Evolutionary conservation across 164 flowering plant species (phyloP), one percentile per base, ranked within the genome.

Genomic region (Cinnamomum micranthum): DNA sequence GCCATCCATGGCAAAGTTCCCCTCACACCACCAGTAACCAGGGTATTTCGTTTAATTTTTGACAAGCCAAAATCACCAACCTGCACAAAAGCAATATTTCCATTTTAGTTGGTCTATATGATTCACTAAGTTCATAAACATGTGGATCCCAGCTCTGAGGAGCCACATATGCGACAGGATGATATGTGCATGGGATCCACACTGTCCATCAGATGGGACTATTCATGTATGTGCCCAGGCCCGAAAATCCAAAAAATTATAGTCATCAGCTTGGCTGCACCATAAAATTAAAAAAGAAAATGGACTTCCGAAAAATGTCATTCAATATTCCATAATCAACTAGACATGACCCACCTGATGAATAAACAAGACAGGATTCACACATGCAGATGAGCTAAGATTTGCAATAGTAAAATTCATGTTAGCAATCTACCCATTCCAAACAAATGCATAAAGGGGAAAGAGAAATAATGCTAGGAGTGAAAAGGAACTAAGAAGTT

Each of bases 1-100:
- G 98, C 98, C 98, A 94, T 94, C 98, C 98, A 94, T 63, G 98
- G 98, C 22, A 94, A 82, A 23, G 98, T 94, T 82, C 98, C 99
- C 77, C 99, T 85, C 20, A 95, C 99, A 79, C 99, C 99, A 78
- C 98, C 99, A 82, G 99, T 86, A 76, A 95, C 99, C 84, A 95
- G 82, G n/a, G 99, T 95, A 84, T 95, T 95, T 74, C 97, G 74
- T 82, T 92, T 95, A 23, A 95, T 95, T 84, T 95, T 95, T 71
- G 99, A 95, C 81, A 95, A 76, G 63, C 99, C 99, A 88, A 95
- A 95, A 87, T 95, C 99, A 74, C 91, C 99, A 23, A 95, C 99
- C 99, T 95, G 85, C 65, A 71, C 10, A n/a, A 25, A 73, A 12
- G 13, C 13, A 73, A 55, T 20, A 55, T 55, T 55, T 15, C 20